phyloP scores from a whole-genome alignment of 129 eudicot genomes.

The Pulicaria dysenterica region DNA sequence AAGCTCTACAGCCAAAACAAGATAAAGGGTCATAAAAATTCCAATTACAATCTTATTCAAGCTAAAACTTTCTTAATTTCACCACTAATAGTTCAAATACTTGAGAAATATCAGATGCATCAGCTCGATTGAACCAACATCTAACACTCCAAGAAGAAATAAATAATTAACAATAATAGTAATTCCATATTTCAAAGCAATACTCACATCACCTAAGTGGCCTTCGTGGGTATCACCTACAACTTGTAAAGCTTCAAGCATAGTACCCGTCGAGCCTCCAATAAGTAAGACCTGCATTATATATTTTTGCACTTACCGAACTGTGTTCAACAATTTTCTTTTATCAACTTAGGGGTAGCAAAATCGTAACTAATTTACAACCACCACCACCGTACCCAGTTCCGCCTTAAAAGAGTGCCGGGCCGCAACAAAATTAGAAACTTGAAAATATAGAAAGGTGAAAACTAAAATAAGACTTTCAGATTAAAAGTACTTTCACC shows the following conservation, averaged over 20 bases:
- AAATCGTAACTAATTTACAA: too few species aligned
- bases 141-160: neutral
- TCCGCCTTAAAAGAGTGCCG: too few species aligned
- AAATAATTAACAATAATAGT: neutral
- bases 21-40: neutral
- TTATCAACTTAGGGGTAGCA: too few species aligned
- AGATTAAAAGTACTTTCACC: too few species aligned
- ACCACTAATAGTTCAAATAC: neutral
- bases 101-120: too few species aligned
- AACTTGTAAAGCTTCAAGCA: slow-evolving; percentile 93
- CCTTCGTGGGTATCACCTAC: slow-evolving; percentile 77
- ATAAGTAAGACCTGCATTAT: slow-evolving; percentile 83
- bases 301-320: too few species aligned
- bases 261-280: slow-evolving; percentile 99
- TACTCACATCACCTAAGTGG: slow-evolving; percentile 76
- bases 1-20: slow-evolving; percentile 54
- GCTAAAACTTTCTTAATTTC: too few species aligned
- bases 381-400: too few species aligned
- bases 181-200: neutral
- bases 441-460: too few species aligned
- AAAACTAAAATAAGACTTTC: too few species aligned
- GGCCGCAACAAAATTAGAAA: too few species aligned
- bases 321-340: too few species aligned
- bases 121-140: slow-evolving; percentile 2
- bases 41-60: neutral